Percentiles rank a stretch among this genome's conserved stretches.
These are phyloP conservation scores for Gastrolobium bilobum DNA, from an alignment of 306 rosid genomes.

Conservation along the genomic window DNA sequence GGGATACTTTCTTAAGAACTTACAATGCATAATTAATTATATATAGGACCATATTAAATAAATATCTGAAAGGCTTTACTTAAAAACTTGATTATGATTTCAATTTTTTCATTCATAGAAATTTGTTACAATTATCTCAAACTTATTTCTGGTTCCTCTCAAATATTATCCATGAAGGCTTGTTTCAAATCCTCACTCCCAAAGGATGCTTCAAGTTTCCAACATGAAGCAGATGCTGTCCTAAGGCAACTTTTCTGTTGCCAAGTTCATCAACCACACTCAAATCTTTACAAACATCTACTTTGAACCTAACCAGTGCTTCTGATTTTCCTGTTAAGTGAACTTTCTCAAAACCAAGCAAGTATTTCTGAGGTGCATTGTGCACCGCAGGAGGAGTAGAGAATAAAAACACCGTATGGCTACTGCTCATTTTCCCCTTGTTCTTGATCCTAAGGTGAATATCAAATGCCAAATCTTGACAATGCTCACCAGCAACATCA, in stretches of 20 bases:
- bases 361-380: conserved; percentile 82
- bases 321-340: conserved; percentile 58
- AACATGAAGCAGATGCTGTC: conserved; percentile 80
- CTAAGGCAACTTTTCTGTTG: conserved; percentile 79
- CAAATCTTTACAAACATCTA: conserved; percentile 90
- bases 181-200: conserved; percentile 72
- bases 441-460: conserved; percentile 76
- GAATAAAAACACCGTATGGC: conserved; percentile 77
- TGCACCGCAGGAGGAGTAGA: conserved; percentile 81
- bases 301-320: conserved; percentile 69
- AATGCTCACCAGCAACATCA: conserved; percentile 58
- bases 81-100: neutral
- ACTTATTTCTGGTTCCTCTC: conserved; percentile 26
- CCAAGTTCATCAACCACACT: conserved; percentile 91
- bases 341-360: conserved; percentile 82
- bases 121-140: conserved; percentile 42
- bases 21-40: too few species aligned
- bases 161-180: conserved; percentile 32
- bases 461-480: conserved; percentile 70
- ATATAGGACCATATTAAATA: too few species aligned
- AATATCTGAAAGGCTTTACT: neutral
- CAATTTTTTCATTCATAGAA: conserved; percentile 28
- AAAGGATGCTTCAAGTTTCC: conserved; percentile 81
- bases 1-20: too few species aligned
- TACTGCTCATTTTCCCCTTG: conserved; percentile 65